A percentile compares a stretch with the other conserved stretches of the same genome.
Evolutionary conservation across 306 rosid species (phyloP).

Genomic region (Malus domestica): DNA sequence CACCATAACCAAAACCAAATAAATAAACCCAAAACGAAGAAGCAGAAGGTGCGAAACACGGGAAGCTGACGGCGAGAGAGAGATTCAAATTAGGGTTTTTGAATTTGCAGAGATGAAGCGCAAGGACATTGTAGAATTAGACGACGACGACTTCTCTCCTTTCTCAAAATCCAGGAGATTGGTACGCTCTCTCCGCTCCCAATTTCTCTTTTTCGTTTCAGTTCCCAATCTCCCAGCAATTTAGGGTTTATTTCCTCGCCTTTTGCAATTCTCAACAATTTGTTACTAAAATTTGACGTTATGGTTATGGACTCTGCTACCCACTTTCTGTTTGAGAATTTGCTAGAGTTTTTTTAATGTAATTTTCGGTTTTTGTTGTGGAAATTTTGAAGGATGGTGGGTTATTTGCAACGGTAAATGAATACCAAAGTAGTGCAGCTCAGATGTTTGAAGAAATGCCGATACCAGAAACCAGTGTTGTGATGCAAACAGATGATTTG

Average conservation of each 20-base stretch:
- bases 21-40: not conserved
- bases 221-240: not conserved
- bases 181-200: slow-evolving; percentile 6
- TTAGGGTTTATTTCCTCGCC: not conserved
- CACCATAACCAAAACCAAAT: not conserved
- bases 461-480: not conserved
- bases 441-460: not conserved
- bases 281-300: not conserved
- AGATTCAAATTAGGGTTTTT: not conserved
- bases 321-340: not conserved
- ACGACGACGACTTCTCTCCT: slow-evolving; percentile 7
- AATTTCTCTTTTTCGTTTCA: not conserved
- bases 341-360: not conserved
- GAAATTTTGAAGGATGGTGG: slow-evolving; percentile 12
- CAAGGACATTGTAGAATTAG: slow-evolving; percentile 10
- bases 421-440: not conserved
- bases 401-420: not conserved
- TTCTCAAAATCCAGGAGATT: slow-evolving; percentile 17
- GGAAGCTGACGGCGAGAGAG: not conserved
- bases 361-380: not conserved
- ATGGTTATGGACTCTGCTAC: not conserved
- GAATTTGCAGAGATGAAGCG: slow-evolving; percentile 17
- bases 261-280: not conserved
- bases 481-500: not conserved
- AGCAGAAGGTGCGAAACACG: not conserved